A percentile compares a stretch with the other conserved stretches of the same genome.
phyloP scores from a whole-genome alignment of 768 basidiomycete genomes.

The Mycena rosella region DNA sequence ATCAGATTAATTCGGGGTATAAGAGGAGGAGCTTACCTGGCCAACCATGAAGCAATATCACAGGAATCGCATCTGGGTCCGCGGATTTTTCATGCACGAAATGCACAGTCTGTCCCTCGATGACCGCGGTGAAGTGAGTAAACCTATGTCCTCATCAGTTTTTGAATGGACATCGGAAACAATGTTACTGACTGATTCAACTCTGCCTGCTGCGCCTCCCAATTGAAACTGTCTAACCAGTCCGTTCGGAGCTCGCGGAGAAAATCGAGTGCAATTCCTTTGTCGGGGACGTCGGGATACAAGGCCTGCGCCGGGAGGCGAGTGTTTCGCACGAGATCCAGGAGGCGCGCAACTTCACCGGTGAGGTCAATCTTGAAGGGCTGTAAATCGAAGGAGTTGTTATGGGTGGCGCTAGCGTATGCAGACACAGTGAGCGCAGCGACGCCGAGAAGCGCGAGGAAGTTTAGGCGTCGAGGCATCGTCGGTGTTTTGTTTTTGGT shows the following conservation, averaged over 20 bases:
- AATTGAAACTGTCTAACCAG: not conserved
- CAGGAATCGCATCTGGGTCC: too few species aligned
- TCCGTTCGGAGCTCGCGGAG: not conserved
- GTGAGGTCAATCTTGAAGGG: not conserved
- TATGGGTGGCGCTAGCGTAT: too few species aligned
- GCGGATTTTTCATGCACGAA: slow-evolving; percentile 24
- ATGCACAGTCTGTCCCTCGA: slow-evolving; percentile 24
- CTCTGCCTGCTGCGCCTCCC: slow-evolving; percentile 7
- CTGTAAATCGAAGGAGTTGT: not conserved
- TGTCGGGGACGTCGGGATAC: too few species aligned
- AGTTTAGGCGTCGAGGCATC: too few species aligned
- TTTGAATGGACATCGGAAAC: too few species aligned
- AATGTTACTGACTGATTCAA: too few species aligned
- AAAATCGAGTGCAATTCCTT: too few species aligned
- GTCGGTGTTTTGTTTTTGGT: too few species aligned
- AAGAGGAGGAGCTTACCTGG: too few species aligned
- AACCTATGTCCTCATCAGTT: not conserved
- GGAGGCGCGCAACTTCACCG: not conserved
- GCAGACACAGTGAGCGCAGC: too few species aligned
- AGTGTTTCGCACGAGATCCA: not conserved
- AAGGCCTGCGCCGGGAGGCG: not conserved
- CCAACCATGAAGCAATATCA: too few species aligned
- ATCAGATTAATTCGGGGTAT: not conserved
- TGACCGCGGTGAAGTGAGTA: slow-evolving; percentile 26
- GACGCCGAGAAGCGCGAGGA: too few species aligned